phyloP scores from a whole-genome alignment of 2,329 filamentous ascomycete genomes.

The Colletotrichum abscissum region DNA sequence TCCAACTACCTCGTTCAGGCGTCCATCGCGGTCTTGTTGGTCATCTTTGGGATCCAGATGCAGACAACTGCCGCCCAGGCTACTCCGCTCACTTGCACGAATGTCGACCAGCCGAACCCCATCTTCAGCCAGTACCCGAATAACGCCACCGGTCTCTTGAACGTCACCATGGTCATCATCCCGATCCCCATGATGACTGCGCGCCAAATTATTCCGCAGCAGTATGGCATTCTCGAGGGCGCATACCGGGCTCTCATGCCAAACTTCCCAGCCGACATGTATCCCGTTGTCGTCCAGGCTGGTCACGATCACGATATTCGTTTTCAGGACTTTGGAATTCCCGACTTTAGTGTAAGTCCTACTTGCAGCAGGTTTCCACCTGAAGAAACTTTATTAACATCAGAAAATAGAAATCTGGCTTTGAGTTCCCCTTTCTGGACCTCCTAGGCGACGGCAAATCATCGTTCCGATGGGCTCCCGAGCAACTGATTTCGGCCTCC shows the following conservation, averaged over 20 bases:
- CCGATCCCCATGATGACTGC: conserved; percentile 61
- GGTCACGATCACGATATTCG: conserved; percentile 63
- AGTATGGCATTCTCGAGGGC: conserved; percentile 61
- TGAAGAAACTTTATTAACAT: background rate
- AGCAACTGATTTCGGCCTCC: conserved; percentile 57
- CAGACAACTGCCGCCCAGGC: conserved; percentile 22
- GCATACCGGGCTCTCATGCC: conserved; percentile 60
- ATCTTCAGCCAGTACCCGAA: conserved; percentile 58
- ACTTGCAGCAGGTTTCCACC: conserved; percentile 32
- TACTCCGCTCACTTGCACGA: conserved; percentile 17
- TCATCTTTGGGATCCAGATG: conserved; percentile 23
- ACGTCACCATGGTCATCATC: conserved; percentile 63
- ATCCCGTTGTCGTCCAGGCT: conserved; percentile 63
- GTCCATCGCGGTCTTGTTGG: conserved; percentile 26
- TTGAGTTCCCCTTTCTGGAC: conserved; percentile 68
- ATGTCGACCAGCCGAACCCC: conserved; percentile 50
- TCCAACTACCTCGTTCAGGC: conserved; percentile 29
- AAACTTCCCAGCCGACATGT: conserved; percentile 61
- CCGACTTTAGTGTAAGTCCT: conserved; percentile 59
- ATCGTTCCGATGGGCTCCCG: conserved; percentile 62
- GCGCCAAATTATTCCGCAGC: conserved; percentile 57
- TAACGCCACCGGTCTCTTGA: conserved; percentile 63
- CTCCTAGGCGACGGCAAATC: conserved; percentile 60
- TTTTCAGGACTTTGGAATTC: conserved; percentile 49
- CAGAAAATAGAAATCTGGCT: conserved; percentile 55